A percentile compares a stretch with the other conserved stretches of the same genome.
Conservation (phyloP, 2,329 filamentous ascomycete genomes). For the Simplicillium sp. region DNA sequence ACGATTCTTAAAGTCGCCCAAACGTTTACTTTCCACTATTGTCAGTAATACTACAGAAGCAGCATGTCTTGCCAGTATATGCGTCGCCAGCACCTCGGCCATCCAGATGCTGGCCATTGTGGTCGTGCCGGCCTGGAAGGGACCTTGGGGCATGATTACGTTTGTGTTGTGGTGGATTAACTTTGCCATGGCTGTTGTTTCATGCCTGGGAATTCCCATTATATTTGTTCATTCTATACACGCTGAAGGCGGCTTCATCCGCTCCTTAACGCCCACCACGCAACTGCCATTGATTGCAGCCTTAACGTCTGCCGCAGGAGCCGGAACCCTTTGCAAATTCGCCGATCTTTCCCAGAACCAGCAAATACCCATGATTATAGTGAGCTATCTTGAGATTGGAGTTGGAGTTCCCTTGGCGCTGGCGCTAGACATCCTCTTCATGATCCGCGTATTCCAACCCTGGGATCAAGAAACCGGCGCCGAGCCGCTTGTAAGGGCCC, state of each 20-base stretch:
- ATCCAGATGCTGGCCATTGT: slow-evolving; percentile 14
- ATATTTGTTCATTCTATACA: slow-evolving; percentile 24
- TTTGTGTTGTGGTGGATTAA: slow-evolving; percentile 31
- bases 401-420: slow-evolving; percentile 21
- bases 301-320: slow-evolving; percentile 26
- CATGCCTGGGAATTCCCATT: slow-evolving; percentile 22
- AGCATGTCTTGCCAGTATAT: slow-evolving; percentile 25
- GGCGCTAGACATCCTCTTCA: slow-evolving; percentile 20
- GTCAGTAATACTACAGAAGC: slow-evolving; percentile 21
- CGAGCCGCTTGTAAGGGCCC: slow-evolving; percentile 1
- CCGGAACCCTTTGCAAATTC: slow-evolving; percentile 21
- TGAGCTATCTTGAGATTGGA: slow-evolving; percentile 28
- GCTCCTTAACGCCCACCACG: slow-evolving; percentile 20
- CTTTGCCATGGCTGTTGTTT: slow-evolving; percentile 19
- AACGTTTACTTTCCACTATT: slow-evolving; percentile 18
- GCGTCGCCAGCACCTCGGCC: slow-evolving; percentile 20
- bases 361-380: slow-evolving; percentile 26
- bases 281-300: slow-evolving; percentile 28
- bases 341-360: slow-evolving; percentile 15
- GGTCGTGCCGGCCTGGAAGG: slow-evolving; percentile 6
- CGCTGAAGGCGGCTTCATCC: slow-evolving; percentile 14
- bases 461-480: slow-evolving; percentile 1
- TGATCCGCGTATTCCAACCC: slow-evolving; percentile 20
- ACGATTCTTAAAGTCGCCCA: slow-evolving; percentile 20
- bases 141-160: slow-evolving; percentile 15